Base-by-base conservation (phyloP, 345 rosid species). In the Erysimum cheiranthoides region DNA sequence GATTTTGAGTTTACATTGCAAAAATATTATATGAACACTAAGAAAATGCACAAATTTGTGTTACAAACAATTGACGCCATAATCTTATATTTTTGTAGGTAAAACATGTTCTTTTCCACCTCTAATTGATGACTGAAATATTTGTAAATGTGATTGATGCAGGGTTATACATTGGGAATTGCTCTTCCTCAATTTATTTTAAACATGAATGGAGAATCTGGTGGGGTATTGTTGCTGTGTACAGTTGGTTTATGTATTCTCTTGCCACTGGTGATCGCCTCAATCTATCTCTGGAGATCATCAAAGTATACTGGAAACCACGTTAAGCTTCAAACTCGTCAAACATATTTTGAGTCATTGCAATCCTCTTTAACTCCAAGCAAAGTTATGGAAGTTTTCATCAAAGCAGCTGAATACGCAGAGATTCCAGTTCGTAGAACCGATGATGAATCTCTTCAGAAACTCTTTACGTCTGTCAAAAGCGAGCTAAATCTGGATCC, bases 91-190 rank as follows among this genome's bases (percentile, higher is more conserved):
- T 46, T 30, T 46, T 4, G 16, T 5, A 32, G 40, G 2, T 8
- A 31, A 0, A 34, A 46, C 6, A 4, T 47, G 39, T 0, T 3
- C 14, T 25, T 27, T 27, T 1, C 10, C 0, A 13, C 28, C 31
- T 46, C 30, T 36, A 47, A 11, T 5, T 53, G 11, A 13, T 21
- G 28, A 13, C 46, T 63, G 38, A 21, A 39, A n/a, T 8, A 0
- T 5, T 31, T 46, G 68, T n/a, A 51, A 61, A 53, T 62, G 58
- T 30, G 52, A 54, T 42, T 68, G 69, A 50, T 76, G 73, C 86
- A 93, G 98, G 98, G 99, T 21, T 95, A 93, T 80, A 89, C 88
- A 95, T 74, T 95, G 86, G 99, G 99, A 58, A 89, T 95, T 35
- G 99, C 99, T 61, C 98, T 95, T 42, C 99, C 99, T 40, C 91